phyloP scores from a whole-genome alignment of 2,329 filamentous ascomycete species.

The Daldinia sp. region DNA sequence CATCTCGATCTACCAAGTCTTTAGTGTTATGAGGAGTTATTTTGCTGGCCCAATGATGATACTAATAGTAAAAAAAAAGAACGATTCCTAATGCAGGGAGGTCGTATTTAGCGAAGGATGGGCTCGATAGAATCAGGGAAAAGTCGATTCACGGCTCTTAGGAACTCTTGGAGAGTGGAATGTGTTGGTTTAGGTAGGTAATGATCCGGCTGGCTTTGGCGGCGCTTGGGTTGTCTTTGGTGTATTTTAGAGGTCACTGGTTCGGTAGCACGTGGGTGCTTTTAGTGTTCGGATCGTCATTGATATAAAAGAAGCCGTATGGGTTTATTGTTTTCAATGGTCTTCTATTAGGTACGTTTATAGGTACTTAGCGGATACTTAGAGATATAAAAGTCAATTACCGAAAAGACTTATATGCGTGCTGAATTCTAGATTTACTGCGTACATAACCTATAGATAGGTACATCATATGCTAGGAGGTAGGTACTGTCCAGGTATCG shows the following conservation, averaged over 20 bases:
- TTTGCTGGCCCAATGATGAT: constrained; percentile 29
- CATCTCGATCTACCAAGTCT: constrained; percentile 20
- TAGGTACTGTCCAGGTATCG: not conserved
- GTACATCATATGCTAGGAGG: not conserved
- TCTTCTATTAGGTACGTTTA: not conserved
- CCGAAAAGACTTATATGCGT: not conserved
- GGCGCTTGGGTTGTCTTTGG: constrained; percentile 1
- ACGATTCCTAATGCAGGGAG: constrained; percentile 29
- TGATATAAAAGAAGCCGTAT: constrained; percentile 7
- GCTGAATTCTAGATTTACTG: not conserved
- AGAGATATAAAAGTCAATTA: not conserved
- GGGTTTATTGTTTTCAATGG: not conserved
- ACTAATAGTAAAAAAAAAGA: constrained; percentile 17
- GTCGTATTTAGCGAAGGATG: constrained; percentile 33
- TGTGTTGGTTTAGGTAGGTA: not conserved
- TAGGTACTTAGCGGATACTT: not conserved
- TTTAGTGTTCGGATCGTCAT: constrained; percentile 21
- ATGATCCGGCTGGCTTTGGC: not conserved
- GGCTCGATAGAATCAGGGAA: constrained; percentile 28
- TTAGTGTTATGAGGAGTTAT: constrained; percentile 27
- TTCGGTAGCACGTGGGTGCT: constrained; percentile 37
- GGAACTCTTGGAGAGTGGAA: not conserved
- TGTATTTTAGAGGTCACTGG: constrained; percentile 23
- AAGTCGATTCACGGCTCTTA: constrained; percentile 21
- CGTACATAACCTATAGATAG: not conserved